Evolutionary conservation across 495 filamentous ascomycete genomes (phyloP), one percentile per base, ranked within the genome.

Genomic region (Cenococcum geophilum): DNA sequence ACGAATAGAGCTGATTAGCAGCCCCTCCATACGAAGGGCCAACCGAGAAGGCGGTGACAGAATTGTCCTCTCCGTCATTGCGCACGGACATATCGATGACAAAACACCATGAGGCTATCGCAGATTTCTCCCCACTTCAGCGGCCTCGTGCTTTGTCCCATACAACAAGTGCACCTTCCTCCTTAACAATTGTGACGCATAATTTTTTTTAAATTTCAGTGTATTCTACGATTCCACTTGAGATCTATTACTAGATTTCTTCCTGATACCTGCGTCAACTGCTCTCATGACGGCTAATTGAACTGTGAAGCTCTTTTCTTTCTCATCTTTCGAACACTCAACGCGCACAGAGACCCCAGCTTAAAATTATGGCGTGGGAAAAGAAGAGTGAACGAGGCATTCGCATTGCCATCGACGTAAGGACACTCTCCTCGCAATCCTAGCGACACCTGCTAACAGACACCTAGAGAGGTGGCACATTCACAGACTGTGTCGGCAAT

Each of bases 401-500:
- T 53, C 72, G 73, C 59, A 74, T 76, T 20, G 72, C 74, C 43
- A 76, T 76, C 25, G 74, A 76, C 57, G 70, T 71, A 59, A 51
- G 68, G 25, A 18, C 45, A 42, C 1, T 4, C 14, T 23, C 43
- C 32, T 22, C 11, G 11, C 42, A 6, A 16, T 10, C 42, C 22
- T 40, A 18, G n/a, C 18, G 37, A 12, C 20, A 25, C 18, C n/a
- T 34, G 35, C 56, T 66, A 35, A 66, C 56, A 53, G 5, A 10
- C 2, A 11, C 35, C 54, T 22, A 73, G 71, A 76, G 84, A 25
- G 84, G 84, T 37, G 84, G 84, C 18, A 87, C 84, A 14, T 87
- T 87, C 68, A 85, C 82, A 16, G 84, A 87, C 66, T 76, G 80
- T 78, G 74, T 77, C 11, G 74, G 75, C 48, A 76, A 76, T 21